These are phyloP conservation scores for Setaria viridis DNA, from an alignment of 202 grass and related monocot genomes.

Conservation along the genomic window DNA sequence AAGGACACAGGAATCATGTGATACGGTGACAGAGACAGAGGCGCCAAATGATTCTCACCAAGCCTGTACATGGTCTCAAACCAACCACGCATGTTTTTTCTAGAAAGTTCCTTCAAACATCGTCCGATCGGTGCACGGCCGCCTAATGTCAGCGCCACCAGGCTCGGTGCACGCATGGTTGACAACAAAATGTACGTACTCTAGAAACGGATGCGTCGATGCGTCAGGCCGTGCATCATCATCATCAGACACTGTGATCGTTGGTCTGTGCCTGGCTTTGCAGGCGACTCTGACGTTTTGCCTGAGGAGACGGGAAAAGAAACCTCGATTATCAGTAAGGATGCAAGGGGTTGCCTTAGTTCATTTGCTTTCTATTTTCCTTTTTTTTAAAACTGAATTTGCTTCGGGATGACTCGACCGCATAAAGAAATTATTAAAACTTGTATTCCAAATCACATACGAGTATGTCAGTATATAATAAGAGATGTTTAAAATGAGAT, in stretches of 20 bases:
- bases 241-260: neutral
- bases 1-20: constrained; percentile 25
- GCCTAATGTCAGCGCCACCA: neutral
- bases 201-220: constrained; percentile 6
- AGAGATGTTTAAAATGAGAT: too few relatives aligned
- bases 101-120: neutral
- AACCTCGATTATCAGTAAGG: neutral
- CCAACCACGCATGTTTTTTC: constrained; percentile 21
- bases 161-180: neutral
- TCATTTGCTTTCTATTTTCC: too few relatives aligned
- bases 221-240: constrained; percentile 42
- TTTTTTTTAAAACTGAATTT: too few relatives aligned
- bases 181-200: neutral
- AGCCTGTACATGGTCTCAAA: neutral
- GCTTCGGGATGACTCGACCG: too few relatives aligned
- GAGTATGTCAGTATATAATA: too few relatives aligned
- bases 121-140: neutral
- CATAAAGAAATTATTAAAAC: too few relatives aligned
- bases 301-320: neutral
- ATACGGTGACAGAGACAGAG: neutral
- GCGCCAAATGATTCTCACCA: neutral
- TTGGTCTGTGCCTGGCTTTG: neutral
- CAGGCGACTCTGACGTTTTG: neutral
- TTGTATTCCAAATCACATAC: too few relatives aligned
- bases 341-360: neutral